Conservation (phyloP, 2,329 filamentous ascomycete genomes). For the Emydomyces testavorans region DNA sequence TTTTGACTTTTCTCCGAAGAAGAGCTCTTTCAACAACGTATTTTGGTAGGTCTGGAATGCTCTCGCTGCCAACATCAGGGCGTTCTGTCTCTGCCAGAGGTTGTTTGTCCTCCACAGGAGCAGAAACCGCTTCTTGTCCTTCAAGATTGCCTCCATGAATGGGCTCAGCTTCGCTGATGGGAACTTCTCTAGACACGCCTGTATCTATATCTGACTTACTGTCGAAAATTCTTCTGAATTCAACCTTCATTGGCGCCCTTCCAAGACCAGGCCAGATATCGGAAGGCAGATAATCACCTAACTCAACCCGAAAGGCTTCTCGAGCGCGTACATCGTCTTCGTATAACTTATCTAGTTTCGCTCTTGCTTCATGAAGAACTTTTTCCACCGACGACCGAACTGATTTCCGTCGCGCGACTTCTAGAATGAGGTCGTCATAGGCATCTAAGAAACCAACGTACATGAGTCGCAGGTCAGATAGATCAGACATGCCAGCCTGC, state of each 20-base stretch:
- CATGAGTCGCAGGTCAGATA: conserved; percentile 65
- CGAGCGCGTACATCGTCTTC: conserved; percentile 61
- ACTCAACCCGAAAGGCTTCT: conserved; percentile 66
- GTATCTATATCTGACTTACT: conserved; percentile 11
- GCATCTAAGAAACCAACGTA: conserved; percentile 78
- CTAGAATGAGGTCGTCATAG: conserved; percentile 73
- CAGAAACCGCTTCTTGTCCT: conserved; percentile 1
- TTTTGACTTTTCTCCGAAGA: conserved; percentile 26
- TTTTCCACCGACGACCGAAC: conserved; percentile 62
- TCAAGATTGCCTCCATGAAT: conserved; percentile 7
- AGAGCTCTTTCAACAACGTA: conserved; percentile 35
- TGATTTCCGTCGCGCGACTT: conserved; percentile 62
- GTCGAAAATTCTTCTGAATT: conserved; percentile 29
- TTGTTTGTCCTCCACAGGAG: background rate
- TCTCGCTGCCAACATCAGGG: conserved; percentile 23
- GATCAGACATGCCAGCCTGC: conserved; percentile 56
- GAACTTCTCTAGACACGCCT: background rate
- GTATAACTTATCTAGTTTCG: conserved; percentile 63
- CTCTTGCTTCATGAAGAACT: conserved; percentile 65
- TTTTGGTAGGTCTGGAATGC: conserved; percentile 35
- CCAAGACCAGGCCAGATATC: conserved; percentile 75
- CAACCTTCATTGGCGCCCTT: conserved; percentile 42
- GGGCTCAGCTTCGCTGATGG: background rate
- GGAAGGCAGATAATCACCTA: conserved; percentile 74
- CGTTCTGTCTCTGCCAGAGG: conserved; percentile 12